phyloP scores from a whole-genome alignment of 2,329 filamentous ascomycete genomes.

The Cladophialophora immunda region DNA sequence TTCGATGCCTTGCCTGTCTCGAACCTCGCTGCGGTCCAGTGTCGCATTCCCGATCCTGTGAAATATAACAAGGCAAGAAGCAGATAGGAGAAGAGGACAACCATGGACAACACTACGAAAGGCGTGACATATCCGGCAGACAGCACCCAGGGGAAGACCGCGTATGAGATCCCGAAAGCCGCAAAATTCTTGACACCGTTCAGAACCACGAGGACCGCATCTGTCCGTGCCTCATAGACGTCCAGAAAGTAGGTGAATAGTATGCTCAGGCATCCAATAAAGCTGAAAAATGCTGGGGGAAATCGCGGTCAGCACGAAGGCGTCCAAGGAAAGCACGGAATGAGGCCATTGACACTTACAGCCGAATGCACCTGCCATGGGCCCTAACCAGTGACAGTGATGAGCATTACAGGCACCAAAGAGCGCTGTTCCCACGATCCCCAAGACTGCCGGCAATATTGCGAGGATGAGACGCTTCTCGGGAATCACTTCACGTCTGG shows the following conservation, averaged over 20 bases:
- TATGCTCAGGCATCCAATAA: background rate
- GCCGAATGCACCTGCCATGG: slow-evolving; percentile 9
- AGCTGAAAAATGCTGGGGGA: slow-evolving; percentile 13
- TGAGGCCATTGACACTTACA: background rate
- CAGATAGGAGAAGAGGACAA: background rate
- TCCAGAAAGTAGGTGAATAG: slow-evolving; percentile 11
- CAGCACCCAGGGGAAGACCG: slow-evolving; percentile 12
- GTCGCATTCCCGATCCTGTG: background rate
- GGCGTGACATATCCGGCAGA: slow-evolving; percentile 3
- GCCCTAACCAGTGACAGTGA: slow-evolving; percentile 16
- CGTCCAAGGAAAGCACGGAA: background rate
- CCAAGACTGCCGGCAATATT: background rate
- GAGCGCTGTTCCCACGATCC: slow-evolving; percentile 6
- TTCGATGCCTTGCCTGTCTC: slow-evolving; percentile 8
- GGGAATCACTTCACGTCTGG: background rate
- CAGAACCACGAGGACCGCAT: slow-evolving; percentile 14
- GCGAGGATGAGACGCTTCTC: background rate
- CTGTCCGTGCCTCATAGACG: slow-evolving; percentile 17
- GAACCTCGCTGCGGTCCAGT: slow-evolving; percentile 15
- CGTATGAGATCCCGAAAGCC: slow-evolving; percentile 15
- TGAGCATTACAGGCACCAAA: slow-evolving; percentile 12
- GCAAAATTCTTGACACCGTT: slow-evolving; percentile 20
- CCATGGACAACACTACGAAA: slow-evolving; percentile 7
- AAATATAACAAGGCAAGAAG: slow-evolving; percentile 5
- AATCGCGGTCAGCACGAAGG: background rate